Evolutionary conservation across 768 basidiomycete species (phyloP).

Genomic region (Phlegmacium glaucopus): DNA sequence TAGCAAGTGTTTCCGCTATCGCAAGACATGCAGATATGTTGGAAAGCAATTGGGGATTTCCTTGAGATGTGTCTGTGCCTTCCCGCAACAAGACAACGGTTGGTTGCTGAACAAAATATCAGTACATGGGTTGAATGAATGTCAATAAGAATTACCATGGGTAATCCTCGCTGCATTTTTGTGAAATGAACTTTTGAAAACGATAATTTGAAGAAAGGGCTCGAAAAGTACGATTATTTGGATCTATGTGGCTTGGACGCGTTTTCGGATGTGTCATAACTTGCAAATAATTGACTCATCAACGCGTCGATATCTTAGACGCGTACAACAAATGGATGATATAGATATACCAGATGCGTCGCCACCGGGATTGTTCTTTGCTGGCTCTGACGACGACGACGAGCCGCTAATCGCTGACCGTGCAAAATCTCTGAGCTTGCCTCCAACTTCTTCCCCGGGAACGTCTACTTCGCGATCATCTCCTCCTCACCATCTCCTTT

Average conservation of each 20-base stretch:
- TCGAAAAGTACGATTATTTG: slow-evolving; percentile 21
- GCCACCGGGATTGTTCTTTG: slow-evolving; percentile 52
- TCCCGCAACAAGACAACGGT: slow-evolving; percentile 95
- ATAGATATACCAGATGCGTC: slow-evolving; percentile 23
- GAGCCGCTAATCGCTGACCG: slow-evolving; percentile 3
- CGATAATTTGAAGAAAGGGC: slow-evolving; percentile 16
- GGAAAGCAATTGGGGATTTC: slow-evolving; percentile 86
- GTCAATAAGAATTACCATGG: slow-evolving; percentile 50
- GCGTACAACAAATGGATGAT: slow-evolving; percentile 26
- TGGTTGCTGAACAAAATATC: slow-evolving; percentile 68
- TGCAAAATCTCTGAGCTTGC: slow-evolving; percentile 7
- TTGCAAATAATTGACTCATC: slow-evolving; percentile 8
- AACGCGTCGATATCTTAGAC: slow-evolving; percentile 12
- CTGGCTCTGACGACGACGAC: slow-evolving; percentile 51
- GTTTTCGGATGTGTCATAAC: slow-evolving; percentile 24
- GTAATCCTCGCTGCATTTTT: slow-evolving; percentile 83
- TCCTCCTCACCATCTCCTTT: slow-evolving; percentile 23
- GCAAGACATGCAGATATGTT: slow-evolving; percentile 98
- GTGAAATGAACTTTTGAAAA: slow-evolving; percentile 15
- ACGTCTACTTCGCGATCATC: slow-evolving; percentile 20
- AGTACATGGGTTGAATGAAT: slow-evolving; percentile 1
- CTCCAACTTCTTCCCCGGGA: slow-evolving; percentile 17
- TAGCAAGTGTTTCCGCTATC: slow-evolving; percentile 86
- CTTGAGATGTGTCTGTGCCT: slow-evolving; percentile 95
- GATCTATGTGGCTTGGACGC: slow-evolving; percentile 35